These are phyloP conservation scores for Penicillium ochrochloron DNA, from an alignment of 495 filamentous ascomycete genomes.

Conservation along the genomic window DNA sequence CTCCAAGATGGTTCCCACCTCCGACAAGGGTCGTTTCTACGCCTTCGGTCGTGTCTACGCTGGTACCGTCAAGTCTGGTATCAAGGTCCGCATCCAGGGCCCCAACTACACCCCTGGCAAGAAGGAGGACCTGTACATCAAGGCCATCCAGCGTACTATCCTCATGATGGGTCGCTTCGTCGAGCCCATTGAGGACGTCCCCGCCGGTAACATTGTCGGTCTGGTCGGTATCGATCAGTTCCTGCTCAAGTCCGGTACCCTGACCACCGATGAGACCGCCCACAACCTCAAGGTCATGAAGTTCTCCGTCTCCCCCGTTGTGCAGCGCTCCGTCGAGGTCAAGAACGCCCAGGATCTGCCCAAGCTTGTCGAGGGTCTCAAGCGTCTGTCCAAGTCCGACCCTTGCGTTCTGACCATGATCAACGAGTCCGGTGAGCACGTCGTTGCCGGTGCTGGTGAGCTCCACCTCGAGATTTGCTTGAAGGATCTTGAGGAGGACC, in stretches of 20 bases:
- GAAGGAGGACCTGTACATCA: conserved; percentile 99
- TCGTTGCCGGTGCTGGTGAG: conserved; percentile 99
- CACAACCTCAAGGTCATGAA: conserved; percentile 99
- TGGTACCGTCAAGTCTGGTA: conserved; percentile 93
- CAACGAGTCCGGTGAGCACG: conserved; percentile 92
- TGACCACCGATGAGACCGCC: conserved; percentile 94
- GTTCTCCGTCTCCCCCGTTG: conserved; percentile 99
- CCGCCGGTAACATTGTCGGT: conserved; percentile 98
- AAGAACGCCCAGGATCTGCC: conserved; percentile 99
- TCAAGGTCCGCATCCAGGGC: conserved; percentile 99
- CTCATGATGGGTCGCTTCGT: conserved; percentile 99
- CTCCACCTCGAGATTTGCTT: conserved; percentile 99
- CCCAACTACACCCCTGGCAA: conserved; percentile 97
- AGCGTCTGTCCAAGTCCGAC: conserved; percentile 99
- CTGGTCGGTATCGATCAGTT: conserved; percentile 99
- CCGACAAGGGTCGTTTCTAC: conserved; percentile 99
- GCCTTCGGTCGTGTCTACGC: conserved; percentile 99
- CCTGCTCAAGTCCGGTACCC: conserved; percentile 99
- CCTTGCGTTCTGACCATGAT: conserved; percentile 94
- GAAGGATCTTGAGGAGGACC: conserved; percentile 99
- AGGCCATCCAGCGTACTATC: conserved; percentile 99
- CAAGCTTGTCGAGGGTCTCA: conserved; percentile 99
- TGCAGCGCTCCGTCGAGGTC: conserved; percentile 97
- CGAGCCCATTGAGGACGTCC: conserved; percentile 99
- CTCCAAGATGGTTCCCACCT: conserved; percentile 99